Percentiles rank a stretch among this genome's conserved stretches.
phyloP scores from a whole-genome alignment of 495 filamentous ascomycete genomes.

The Penicillium parvum region DNA sequence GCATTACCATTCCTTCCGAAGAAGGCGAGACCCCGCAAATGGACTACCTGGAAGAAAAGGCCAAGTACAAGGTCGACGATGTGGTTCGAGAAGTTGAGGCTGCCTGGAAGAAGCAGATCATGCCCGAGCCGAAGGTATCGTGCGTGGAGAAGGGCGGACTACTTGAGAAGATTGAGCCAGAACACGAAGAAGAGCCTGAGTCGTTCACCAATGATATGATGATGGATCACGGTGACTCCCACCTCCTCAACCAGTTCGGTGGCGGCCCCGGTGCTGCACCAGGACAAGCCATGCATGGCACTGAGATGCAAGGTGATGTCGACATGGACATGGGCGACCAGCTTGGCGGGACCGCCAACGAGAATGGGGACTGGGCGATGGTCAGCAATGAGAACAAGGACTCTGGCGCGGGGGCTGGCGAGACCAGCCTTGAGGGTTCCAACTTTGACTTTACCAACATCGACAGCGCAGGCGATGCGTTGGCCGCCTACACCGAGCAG shows the following conservation, averaged over 20 bases:
- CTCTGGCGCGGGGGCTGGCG: conserved; percentile 20
- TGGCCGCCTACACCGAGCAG: conserved; percentile 56
- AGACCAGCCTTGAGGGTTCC: conserved; percentile 34
- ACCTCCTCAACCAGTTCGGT: conserved; percentile 61
- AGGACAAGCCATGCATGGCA: conserved; percentile 22
- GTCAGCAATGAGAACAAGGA: conserved; percentile 47
- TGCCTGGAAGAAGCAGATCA: conserved; percentile 51
- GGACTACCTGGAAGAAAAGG: conserved; percentile 38
- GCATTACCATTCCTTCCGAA: conserved; percentile 44
- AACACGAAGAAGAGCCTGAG: conserved; percentile 31
- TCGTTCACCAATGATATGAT: conserved; percentile 55
- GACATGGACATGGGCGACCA: conserved; percentile 44
- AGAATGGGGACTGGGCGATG: conserved; percentile 59
- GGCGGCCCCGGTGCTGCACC: conserved; percentile 30
- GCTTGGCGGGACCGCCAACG: conserved; percentile 29
- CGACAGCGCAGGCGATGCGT: conserved; percentile 57
- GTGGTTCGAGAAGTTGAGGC: conserved; percentile 55
- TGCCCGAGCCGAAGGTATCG: conserved; percentile 56
- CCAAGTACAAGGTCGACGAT: conserved; percentile 55
- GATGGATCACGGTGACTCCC: conserved; percentile 57
- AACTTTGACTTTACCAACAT: conserved; percentile 57
- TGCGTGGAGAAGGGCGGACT: conserved; percentile 70
- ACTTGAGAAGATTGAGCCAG: conserved; percentile 53
- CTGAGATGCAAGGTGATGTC: conserved; percentile 24
- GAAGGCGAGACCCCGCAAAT: conserved; percentile 41